Evolutionary conservation across 257 asterid species (phyloP).

Genomic region (Nicotiana tomentosiformis): DNA sequence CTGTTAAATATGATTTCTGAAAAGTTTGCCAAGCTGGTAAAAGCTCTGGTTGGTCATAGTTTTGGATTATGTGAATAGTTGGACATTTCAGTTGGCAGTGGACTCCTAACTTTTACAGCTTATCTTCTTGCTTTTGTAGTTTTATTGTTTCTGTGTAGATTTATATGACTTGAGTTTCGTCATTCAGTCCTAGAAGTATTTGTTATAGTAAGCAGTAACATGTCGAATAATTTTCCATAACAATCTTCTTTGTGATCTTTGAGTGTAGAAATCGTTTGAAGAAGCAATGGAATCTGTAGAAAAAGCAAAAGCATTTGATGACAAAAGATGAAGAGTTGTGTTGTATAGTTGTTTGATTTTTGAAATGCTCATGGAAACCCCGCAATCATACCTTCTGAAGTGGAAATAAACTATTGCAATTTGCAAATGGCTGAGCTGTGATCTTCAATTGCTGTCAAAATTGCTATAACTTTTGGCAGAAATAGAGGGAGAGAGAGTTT

Average conservation of each 20-base stretch:
- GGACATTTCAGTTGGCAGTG: background rate
- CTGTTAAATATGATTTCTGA: background rate
- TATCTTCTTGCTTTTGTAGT: background rate
- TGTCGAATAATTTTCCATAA: background rate
- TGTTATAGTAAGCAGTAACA: background rate
- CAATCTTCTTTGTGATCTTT: background rate
- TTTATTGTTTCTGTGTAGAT: background rate
- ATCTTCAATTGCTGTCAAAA: background rate
- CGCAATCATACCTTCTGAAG: background rate
- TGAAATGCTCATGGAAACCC: background rate
- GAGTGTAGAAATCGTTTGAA: constrained; percentile 75
- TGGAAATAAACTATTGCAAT: background rate
- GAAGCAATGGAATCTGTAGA: constrained; percentile 71
- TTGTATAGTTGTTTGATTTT: background rate
- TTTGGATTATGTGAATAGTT: background rate
- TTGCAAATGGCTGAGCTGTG: background rate
- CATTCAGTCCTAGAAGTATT: background rate
- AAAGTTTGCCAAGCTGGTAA: background rate
- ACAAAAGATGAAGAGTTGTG: constrained; percentile 10
- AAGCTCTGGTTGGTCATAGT: background rate
- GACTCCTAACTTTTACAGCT: background rate
- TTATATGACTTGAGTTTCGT: background rate
- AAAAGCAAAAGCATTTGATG: constrained; percentile 53
- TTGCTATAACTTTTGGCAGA: background rate
- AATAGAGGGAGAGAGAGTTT: background rate